A percentile compares a stretch with the other conserved stretches of the same genome.
phyloP scores from a whole-genome alignment of 1,284 basidiomycete species.

The Macrocystidia cucumis region DNA sequence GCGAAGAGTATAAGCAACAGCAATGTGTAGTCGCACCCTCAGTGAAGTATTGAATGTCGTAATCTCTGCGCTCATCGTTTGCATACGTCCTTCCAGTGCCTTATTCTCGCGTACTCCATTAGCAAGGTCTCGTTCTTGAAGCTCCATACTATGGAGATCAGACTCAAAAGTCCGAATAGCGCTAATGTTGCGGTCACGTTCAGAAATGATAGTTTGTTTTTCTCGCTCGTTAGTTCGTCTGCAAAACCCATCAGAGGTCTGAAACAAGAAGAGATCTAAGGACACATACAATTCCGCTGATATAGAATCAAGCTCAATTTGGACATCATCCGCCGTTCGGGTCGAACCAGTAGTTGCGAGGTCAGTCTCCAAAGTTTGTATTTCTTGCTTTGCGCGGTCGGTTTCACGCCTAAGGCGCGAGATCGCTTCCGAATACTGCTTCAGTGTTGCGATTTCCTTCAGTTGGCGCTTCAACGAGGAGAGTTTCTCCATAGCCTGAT shows the following conservation, averaged over 20 bases:
- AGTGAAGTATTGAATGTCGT: slow-evolving; percentile 27
- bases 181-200: slow-evolving; percentile 61
- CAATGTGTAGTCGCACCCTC: slow-evolving; percentile 31
- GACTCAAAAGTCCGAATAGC: slow-evolving; percentile 49
- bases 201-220: slow-evolving; percentile 46
- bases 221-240: slow-evolving; percentile 72
- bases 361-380: slow-evolving; percentile 60
- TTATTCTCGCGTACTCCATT: slow-evolving; percentile 60
- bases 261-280: neutral
- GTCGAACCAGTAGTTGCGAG: slow-evolving; percentile 67
- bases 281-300: slow-evolving; percentile 57
- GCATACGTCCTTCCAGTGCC: slow-evolving; percentile 52
- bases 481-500: slow-evolving; percentile 40
- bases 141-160: slow-evolving; percentile 53
- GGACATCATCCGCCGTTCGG: slow-evolving; percentile 81
- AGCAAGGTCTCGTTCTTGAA: slow-evolving; percentile 54
- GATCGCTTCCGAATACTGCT: slow-evolving; percentile 58
- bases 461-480: slow-evolving; percentile 41
- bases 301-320: slow-evolving; percentile 63
- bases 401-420: slow-evolving; percentile 60
- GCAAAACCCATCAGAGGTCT: slow-evolving; percentile 3
- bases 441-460: slow-evolving; percentile 60
- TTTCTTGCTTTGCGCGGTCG: slow-evolving; percentile 57
- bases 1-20: slow-evolving; percentile 5
- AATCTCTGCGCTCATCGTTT: slow-evolving; percentile 56